Base-by-base conservation (phyloP, 2,329 filamentous ascomycete species). In the Neurospora sp. region DNA sequence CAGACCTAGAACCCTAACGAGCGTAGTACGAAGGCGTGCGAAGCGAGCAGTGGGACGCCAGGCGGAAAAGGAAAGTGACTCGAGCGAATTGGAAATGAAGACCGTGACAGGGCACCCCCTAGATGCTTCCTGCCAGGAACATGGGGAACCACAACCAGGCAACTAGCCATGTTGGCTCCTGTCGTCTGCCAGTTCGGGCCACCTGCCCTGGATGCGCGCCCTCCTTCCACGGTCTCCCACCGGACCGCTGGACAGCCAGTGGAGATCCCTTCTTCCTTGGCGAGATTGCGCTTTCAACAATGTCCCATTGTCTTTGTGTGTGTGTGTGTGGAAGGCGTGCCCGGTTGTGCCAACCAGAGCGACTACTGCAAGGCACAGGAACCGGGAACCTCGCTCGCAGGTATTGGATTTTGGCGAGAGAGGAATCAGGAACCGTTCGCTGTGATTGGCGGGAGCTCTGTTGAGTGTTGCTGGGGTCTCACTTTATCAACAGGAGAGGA, bases 181-280 rank as follows among this genome's bases (percentile, higher is more conserved):
- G 15, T 62, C 28, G 52, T 62, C 52, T 62, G 52, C 23, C 52
- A 62, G 52, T 33, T 62, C 23, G 52, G 19, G 23, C 52, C 52
- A 62, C 52, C 28, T 62, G 52, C 52, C 15, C 23, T 33, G 52
- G 52, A 62, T 33, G 28, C 8, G 52, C 52, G 52, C 52, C 52
- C 15, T 12, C 52, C 28, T 4, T 62, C 40, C 5, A 41, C 17
- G 40, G 12, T n/a, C 6, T 62, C 23, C 28, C 52, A 15, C 28
- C 52, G 52, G 19, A 62, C 52, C 52, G 28, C 23, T 33, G 52
- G 52, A 28, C 15, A 62, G 15, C 52, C 28, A 62, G 23, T 62
- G 71, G 71, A 68, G 70, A 71, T 69, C 71, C 66, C 68, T 62
- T 62, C 68, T 70, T 71, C 71, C 71, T 73, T 75, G 73, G 73